Evolutionary conservation across 1,139 yeast species (phyloP), one percentile per base, ranked within the genome.

Genomic region (Hemisphaericaspora subhashii): DNA sequence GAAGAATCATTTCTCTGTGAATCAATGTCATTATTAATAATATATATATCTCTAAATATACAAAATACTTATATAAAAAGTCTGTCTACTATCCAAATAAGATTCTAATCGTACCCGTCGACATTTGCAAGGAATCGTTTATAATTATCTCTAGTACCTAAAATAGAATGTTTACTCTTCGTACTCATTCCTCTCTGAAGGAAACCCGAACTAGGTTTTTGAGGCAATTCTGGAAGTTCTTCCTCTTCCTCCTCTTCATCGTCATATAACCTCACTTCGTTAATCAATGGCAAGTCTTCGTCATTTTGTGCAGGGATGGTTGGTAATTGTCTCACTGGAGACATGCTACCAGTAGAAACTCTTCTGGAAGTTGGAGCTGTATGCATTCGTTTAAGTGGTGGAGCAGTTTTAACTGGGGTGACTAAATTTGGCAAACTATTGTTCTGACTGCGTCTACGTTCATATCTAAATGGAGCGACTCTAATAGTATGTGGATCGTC

Each of bases 141-240:
- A 50, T 71, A 70, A 42, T 68, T 67, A 15, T 63, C 65, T 22
- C 72, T 52, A 1, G 77, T 71, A 1, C 74, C 73, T 44, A 71
- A 57, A 3, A 70, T 65, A 2, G 70, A 62, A 38, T 58, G 57
- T 44, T 64, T 65, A 36, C 72, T 65, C 49, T 50, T 47, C 9
- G 60, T 55, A 22, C 68, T 66, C 38, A 55, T 56, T 58, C 55
- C 64, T 42, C 75, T 52, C 11, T 50, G 51, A 11, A 43, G 33
- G 13, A 26, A 22, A 11, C 36, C 40, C n/a, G n/a, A n/a, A 18
- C 26, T 22, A 11, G 29, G 38, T 28, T 5, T n/a, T 33, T 12
- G 20, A 5, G 12, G 24, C 9, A n/a, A 6, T 13, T 21, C 35
- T 5, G 33, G 23, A 1, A 29, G 17, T 4, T 28, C 29, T 4